phyloP scores from a whole-genome alignment of 768 basidiomycete genomes.

The Serpula lacrymans region DNA sequence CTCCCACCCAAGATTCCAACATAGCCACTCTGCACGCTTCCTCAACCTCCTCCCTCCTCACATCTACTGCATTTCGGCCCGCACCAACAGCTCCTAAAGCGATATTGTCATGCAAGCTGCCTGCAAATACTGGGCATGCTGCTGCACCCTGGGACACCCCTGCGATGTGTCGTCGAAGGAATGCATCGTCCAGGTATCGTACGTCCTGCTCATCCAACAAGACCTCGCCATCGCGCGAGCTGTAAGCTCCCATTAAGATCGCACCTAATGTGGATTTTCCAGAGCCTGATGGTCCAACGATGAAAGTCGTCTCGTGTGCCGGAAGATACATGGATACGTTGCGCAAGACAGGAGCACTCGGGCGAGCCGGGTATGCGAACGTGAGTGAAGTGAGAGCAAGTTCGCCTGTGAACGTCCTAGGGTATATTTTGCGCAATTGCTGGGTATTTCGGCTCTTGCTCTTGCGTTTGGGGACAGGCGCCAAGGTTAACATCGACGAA shows the following conservation, averaged over 20 bases:
- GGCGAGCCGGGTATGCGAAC: conserved; percentile 74
- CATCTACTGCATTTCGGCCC: conserved; percentile 42
- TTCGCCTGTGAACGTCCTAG: conserved; percentile 65
- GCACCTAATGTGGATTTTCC: conserved; percentile 74
- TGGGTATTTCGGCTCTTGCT: too few relatives aligned
- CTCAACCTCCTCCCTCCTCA: conserved; percentile 66
- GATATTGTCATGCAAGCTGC: conserved; percentile 82
- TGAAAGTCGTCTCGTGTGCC: conserved; percentile 70
- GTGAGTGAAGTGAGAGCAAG: conserved; percentile 56
- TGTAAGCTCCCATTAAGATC: conserved; percentile 71
- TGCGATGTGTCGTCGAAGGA: conserved; percentile 66
- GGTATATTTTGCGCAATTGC: conserved; percentile 62
- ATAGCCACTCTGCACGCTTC: conserved; percentile 82
- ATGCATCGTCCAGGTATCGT: conserved; percentile 67
- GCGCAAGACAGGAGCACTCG: conserved; percentile 53
- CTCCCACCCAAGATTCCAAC: conserved; percentile 82
- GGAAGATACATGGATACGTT: conserved; percentile 68
- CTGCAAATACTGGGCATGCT: conserved; percentile 56
- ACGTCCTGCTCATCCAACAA: conserved; percentile 80
- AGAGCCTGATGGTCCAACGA: conserved; percentile 75
- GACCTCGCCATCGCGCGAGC: conserved; percentile 59
- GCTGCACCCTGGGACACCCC: conserved; percentile 79
- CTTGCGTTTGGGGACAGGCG: conserved; percentile 11
- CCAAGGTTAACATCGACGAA: conserved; percentile 13
- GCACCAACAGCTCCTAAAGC: conserved; percentile 67